phyloP scores from a whole-genome alignment of 164 flowering plant genomes.

The Aristolochia californica region DNA sequence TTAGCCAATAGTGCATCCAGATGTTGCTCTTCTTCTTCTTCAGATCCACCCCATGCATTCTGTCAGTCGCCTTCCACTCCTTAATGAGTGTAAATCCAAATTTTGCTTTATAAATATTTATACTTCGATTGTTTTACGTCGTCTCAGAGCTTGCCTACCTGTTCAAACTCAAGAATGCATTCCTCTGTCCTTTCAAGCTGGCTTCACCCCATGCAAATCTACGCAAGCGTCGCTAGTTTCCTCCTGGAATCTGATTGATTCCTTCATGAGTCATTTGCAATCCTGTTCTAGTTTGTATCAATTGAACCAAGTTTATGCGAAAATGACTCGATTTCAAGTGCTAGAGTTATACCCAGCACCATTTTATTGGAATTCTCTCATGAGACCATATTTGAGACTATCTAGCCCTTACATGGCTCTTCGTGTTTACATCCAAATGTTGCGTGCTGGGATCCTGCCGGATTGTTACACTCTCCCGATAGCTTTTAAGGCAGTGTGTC shows the following conservation, averaged over 20 bases:
- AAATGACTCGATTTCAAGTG: conserved; percentile 26
- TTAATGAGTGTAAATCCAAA: too few relatives aligned
- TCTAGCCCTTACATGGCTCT: conserved; percentile 25
- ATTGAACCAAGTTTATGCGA: conserved; percentile 27
- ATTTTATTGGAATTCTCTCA: conserved; percentile 50
- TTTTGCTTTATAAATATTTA: too few relatives aligned
- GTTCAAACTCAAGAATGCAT: too few relatives aligned
- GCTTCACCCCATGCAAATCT: too few relatives aligned
- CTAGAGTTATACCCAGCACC: conserved; percentile 16
- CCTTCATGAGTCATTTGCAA: conserved; percentile 21
- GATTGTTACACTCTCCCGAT: conserved; percentile 54
- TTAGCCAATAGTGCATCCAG: too few relatives aligned
- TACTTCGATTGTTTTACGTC: too few relatives aligned
- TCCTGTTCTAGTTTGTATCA: conserved; percentile 22
- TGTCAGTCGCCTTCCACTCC: too few relatives aligned
- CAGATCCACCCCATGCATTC: too few relatives aligned
- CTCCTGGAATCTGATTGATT: conserved; percentile 11
- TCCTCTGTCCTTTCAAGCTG: too few relatives aligned
- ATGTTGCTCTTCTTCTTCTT: too few relatives aligned
- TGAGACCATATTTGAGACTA: conserved; percentile 35
- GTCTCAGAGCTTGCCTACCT: too few relatives aligned
- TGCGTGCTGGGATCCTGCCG: conserved; percentile 33
- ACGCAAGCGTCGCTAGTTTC: background rate
- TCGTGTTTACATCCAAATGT: conserved; percentile 28
- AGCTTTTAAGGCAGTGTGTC: conserved; percentile 33